Conservation (phyloP, 441 rosid genomes). For the Erodium trifolium region DNA sequence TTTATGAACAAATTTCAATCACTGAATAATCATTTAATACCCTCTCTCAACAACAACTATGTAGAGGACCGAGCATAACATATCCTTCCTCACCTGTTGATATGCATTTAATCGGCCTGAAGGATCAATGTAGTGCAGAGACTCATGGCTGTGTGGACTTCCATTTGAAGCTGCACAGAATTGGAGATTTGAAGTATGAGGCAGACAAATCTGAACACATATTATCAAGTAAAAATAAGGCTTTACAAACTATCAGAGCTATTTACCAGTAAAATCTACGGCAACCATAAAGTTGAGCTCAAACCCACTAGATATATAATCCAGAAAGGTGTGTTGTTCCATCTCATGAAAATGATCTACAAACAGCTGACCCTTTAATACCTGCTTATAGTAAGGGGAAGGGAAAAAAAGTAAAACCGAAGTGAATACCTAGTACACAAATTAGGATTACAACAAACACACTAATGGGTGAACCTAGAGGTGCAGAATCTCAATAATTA, state of each 20-base stretch:
- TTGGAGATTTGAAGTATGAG: conserved; percentile 7
- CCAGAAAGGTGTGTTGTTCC: conserved; percentile 61
- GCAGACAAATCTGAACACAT: conserved; percentile 4
- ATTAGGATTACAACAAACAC: not conserved
- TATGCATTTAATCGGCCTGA: conserved; percentile 65
- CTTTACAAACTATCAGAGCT: not conserved
- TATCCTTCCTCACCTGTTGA: conserved; percentile 43
- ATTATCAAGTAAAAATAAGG: conserved; percentile 5
- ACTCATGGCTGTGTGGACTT: conserved; percentile 47
- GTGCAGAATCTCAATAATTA: conserved; percentile 19
- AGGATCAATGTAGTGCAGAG: conserved; percentile 77
- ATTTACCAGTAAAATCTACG: conserved; percentile 72
- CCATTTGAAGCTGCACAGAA: conserved; percentile 66
- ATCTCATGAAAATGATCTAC: conserved; percentile 57
- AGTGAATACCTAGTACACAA: not conserved
- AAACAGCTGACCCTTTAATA: conserved; percentile 59
- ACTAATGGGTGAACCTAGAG: not conserved
- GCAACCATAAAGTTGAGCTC: conserved; percentile 89
- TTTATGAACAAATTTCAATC: not conserved
- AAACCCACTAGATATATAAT: conserved; percentile 75
- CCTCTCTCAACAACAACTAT: not conserved
- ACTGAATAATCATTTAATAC: not conserved
- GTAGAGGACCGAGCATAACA: not conserved
- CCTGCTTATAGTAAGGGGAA: conserved; percentile 25
- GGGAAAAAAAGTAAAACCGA: not conserved